Evolutionary conservation across 2,329 filamentous ascomycete species (phyloP).

Genomic region (Paracorniculantispora psalliotae): DNA sequence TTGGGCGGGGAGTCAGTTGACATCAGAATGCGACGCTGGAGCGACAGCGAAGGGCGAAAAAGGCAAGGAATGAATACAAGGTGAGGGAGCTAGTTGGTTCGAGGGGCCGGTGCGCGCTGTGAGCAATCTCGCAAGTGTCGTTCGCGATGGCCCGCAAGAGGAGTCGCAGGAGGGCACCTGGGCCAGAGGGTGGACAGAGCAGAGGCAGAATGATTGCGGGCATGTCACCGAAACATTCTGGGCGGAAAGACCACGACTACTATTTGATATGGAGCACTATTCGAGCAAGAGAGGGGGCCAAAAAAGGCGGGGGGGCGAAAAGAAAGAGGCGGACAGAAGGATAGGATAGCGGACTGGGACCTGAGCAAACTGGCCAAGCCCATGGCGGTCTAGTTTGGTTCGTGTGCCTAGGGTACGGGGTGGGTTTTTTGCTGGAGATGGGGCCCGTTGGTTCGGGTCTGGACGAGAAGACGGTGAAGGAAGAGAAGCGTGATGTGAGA

Average conservation of each 20-base stretch:
- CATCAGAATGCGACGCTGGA: conserved; percentile 1
- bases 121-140: too few relatives aligned
- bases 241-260: neutral
- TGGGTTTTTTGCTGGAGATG: neutral
- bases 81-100: neutral
- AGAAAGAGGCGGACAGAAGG: neutral
- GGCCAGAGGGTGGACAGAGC: too few relatives aligned
- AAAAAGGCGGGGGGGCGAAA: neutral
- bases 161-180: too few relatives aligned
- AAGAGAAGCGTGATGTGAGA: neutral
- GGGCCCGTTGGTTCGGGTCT: neutral
- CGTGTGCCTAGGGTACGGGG: too few relatives aligned
- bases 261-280: too few relatives aligned
- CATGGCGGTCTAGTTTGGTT: neutral
- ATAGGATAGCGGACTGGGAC: neutral
- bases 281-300: too few relatives aligned
- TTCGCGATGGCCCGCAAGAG: too few relatives aligned
- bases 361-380: neutral
- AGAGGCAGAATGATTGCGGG: too few relatives aligned
- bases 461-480: neutral
- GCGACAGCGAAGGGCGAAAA: neutral
- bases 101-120: neutral
- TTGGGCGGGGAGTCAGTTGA: neutral
- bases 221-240: neutral
- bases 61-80: neutral